phyloP scores from a whole-genome alignment of 305 asterid species.

The Ilex paraguariensis region DNA sequence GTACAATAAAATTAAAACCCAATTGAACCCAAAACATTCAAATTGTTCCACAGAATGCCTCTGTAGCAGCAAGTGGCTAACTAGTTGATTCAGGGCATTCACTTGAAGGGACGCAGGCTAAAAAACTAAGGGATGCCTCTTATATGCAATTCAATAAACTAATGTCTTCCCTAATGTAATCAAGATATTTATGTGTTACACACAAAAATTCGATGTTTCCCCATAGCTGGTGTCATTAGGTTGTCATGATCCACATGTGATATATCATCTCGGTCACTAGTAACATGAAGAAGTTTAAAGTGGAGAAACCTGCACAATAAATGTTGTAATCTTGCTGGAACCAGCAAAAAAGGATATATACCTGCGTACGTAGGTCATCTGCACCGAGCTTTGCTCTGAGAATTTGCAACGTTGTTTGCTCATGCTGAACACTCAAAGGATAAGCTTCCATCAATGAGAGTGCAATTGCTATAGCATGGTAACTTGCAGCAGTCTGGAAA shows the following conservation, averaged over 20 bases:
- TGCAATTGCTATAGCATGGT: slow-evolving; percentile 98
- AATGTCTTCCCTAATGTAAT: no score
- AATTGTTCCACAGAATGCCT: not conserved
- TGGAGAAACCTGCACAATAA: no score
- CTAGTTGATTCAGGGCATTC: not conserved
- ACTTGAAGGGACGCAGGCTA: slow-evolving; percentile 10
- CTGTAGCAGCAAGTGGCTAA: no score
- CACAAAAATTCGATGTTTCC: no score
- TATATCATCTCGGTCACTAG: no score
- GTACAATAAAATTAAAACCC: not conserved
- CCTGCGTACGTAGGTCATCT: slow-evolving; percentile 99
- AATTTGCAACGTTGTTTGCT: slow-evolving; percentile 93
- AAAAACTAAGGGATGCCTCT: slow-evolving; percentile 1
- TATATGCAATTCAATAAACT: not conserved
- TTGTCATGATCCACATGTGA: no score
- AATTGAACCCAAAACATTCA: no score
- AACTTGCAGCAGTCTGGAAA: slow-evolving; percentile 96
- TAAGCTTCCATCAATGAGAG: slow-evolving; percentile 99
- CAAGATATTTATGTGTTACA: no score
- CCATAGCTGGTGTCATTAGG: no score
- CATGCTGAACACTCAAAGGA: slow-evolving; percentile 98
- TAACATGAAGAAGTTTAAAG: no score
- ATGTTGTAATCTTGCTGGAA: not conserved
- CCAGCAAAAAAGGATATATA: slow-evolving; percentile 23
- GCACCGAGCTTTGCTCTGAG: slow-evolving; percentile 94